Conservation (phyloP, 805 yeast genomes). For the Ogataea allantospora region DNA sequence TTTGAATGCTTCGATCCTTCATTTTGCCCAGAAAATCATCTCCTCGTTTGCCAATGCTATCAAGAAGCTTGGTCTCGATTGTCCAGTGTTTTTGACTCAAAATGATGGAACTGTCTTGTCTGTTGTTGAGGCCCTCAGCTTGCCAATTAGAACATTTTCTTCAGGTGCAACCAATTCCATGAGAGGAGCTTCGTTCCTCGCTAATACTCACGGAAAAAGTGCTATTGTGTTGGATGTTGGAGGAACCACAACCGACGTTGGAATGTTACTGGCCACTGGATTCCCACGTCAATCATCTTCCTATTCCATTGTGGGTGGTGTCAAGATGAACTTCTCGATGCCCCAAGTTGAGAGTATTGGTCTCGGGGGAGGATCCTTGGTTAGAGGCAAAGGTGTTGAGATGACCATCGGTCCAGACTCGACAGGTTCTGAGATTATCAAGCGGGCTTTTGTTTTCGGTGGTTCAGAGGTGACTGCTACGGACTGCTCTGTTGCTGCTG, state of each 20-base stretch:
- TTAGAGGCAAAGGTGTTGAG: constrained; percentile 25
- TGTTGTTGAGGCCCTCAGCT: constrained; percentile 37
- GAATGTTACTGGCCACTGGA: constrained; percentile 43
- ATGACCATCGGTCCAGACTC: constrained; percentile 48
- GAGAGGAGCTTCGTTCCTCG: constrained; percentile 46
- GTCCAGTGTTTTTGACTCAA: constrained; percentile 43
- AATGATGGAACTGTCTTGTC: constrained; percentile 49
- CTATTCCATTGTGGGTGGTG: constrained; percentile 45
- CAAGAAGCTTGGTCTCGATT: constrained; percentile 34
- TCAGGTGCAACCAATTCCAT: constrained; percentile 50
- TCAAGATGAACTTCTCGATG: constrained; percentile 49
- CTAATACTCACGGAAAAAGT: constrained; percentile 34
- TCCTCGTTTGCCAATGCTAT: constrained; percentile 39
- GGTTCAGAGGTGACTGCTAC: constrained; percentile 42
- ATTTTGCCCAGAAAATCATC: constrained; percentile 43
- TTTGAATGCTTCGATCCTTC: constrained; percentile 43
- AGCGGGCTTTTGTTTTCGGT: constrained; percentile 40
- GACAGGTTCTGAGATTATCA: constrained; percentile 41
- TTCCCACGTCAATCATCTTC: constrained; percentile 48
- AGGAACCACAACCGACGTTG: constrained; percentile 53
- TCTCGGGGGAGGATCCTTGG: constrained; percentile 50
- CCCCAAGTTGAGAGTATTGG: constrained; percentile 51
- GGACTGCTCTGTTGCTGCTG: constrained; percentile 39
- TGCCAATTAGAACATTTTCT: constrained; percentile 47
- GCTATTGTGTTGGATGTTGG: constrained; percentile 48